Base-by-base conservation (phyloP, 371 early-diverging fungal genomes). In the Hamiltosporidium magnivora region DNA sequence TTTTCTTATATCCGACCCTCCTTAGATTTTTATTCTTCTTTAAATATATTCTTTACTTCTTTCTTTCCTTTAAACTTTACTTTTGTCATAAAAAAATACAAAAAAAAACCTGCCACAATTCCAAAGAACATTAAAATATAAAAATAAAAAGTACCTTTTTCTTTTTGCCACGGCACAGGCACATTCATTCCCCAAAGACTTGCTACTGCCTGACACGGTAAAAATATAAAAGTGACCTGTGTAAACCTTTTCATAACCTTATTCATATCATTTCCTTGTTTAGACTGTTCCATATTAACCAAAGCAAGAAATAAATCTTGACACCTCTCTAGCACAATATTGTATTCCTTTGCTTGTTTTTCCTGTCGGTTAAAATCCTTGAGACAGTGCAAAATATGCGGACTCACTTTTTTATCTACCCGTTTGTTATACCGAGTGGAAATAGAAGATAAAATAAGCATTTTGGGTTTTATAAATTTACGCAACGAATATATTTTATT, bases 151-250 rank as follows among this genome's bases (percentile, higher is more conserved):
- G 12, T 11, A 56, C 56, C 37, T 25, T 56, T 6, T 11, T 3
- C 6, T 8, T 8, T 8, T 14, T 56, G 56, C 6, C 56, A 3
- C 42, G 80, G 80, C 36, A 80, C 75, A 39, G 8, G 53, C 1
- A 77, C 73, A 68, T 80, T 80, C 80, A 80, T 80, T 44, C 80
- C 80, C 74, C 75, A 80, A 11, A 80, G 25, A 1, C 80, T 77
- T 6, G 77, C 72, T 14, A 80, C 60, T 37, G 73, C 44, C 60
- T 80, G 80, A 62, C 66, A 67, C 0, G 80, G 80, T 11, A 77
- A 66, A 63, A 77, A 72, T 14, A 77, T 66, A 60, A 80, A 69
- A 2, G 80, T 63, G 6, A 73, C 64, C 12, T 67, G 11, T 43
- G 73, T 71, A 63, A 80, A 71, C 46, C 72, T 52, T 38, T 75